Percentiles rank a stretch among this genome's conserved stretches.
phyloP scores from a whole-genome alignment of 768 basidiomycete genomes.

The Leucosporidium scottii region DNA sequence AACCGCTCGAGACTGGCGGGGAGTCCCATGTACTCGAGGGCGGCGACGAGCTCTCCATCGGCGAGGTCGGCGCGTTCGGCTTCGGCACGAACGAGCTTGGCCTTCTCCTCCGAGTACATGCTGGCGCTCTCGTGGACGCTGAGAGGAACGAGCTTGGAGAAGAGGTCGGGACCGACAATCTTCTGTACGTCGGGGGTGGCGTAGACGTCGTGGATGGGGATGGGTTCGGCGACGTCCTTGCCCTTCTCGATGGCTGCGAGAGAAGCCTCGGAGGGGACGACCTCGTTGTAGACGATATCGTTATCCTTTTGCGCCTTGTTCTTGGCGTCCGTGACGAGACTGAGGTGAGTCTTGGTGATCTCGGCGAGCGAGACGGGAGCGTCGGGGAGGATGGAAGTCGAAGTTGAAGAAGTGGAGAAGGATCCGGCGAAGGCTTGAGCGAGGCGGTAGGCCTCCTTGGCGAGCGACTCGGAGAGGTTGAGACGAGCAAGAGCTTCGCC shows the following conservation, averaged over 20 bases:
- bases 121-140: conserved; percentile 93
- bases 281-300: conserved; percentile 93
- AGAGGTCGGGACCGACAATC: conserved; percentile 87
- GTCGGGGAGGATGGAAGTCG: conserved; percentile 62
- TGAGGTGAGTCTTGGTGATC: conserved; percentile 72
- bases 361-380: conserved; percentile 70
- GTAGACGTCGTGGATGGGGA: conserved; percentile 92
- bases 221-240: conserved; percentile 62
- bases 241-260: conserved; percentile 77
- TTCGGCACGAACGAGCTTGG: conserved; percentile 81
- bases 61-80: conserved; percentile 78
- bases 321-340: conserved; percentile 67
- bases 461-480: conserved; percentile 63
- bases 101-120: conserved; percentile 97
- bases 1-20: conserved; percentile 63
- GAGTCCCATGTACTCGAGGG: conserved; percentile 73
- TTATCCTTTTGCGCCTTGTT: conserved; percentile 78
- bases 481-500: conserved; percentile 80
- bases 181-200: conserved; percentile 83
- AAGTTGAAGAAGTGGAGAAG: conserved; percentile 56
- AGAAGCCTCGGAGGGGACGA: conserved; percentile 69
- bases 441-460: conserved; percentile 72
- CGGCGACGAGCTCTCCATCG: conserved; percentile 70
- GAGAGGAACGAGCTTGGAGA: conserved; percentile 75
- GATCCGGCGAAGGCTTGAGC: conserved; percentile 62